These are phyloP conservation scores for Globisporangium radiosum DNA, from an alignment of 352 stramenopile genomes.

Conservation along the genomic window DNA sequence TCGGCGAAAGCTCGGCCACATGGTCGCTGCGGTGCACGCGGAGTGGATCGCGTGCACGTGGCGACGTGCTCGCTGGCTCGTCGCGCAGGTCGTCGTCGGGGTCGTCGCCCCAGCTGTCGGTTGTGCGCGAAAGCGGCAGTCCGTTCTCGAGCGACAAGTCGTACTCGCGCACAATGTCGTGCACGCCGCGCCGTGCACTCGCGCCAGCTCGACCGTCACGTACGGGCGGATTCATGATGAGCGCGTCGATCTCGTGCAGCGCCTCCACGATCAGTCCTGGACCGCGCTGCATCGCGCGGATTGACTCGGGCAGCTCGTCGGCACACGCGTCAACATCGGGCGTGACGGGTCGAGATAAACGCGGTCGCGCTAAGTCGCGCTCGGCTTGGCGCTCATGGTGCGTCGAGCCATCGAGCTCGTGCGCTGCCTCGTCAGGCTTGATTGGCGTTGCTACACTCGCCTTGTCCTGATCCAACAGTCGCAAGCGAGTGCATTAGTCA, in stretches of 20 bases:
- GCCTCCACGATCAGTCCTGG: slow-evolving; percentile 35
- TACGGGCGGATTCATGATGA: slow-evolving; percentile 24
- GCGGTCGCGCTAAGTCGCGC: slow-evolving; percentile 6
- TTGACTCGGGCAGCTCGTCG: slow-evolving; percentile 22
- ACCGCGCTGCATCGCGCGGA: slow-evolving; percentile 29
- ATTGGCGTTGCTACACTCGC: background rate
- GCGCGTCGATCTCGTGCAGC: slow-evolving; percentile 41
- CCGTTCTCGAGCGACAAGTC: slow-evolving; percentile 44
- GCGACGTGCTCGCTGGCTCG: slow-evolving; percentile 1
- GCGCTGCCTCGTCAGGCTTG: slow-evolving; percentile 5
- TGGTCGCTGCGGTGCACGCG: slow-evolving; percentile 2
- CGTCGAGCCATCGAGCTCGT: background rate
- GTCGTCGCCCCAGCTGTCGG: slow-evolving; percentile 52
- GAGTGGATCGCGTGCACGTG: background rate
- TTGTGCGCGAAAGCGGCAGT: slow-evolving; percentile 48
- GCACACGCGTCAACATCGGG: too few relatives aligned
- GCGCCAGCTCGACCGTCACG: slow-evolving; percentile 10
- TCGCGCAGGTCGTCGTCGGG: slow-evolving; percentile 10
- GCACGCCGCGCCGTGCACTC: slow-evolving; percentile 9
- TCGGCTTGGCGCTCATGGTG: slow-evolving; percentile 4
- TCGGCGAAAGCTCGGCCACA: slow-evolving; percentile 4
- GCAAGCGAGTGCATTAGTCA: background rate
- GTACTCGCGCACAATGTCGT: slow-evolving; percentile 40
- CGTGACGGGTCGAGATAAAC: too few relatives aligned
- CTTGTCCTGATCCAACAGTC: slow-evolving; percentile 11